These are phyloP conservation scores for Cercospora beticola DNA, from an alignment of 2,329 filamentous ascomycete genomes.

Conservation along the genomic window DNA sequence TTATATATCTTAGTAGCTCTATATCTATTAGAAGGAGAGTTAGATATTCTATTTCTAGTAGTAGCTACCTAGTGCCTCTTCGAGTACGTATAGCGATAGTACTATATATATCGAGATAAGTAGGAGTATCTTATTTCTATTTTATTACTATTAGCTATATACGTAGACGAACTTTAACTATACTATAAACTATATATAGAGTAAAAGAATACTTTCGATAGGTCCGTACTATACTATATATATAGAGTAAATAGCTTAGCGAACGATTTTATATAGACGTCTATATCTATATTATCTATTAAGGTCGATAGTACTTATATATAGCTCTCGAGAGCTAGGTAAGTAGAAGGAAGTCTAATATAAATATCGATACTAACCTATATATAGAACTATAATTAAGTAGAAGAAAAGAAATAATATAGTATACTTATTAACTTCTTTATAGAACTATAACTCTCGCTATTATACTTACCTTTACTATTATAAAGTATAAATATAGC, in stretches of 20 bases:
- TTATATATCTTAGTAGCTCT: not conserved
- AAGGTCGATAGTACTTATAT: not conserved
- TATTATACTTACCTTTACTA: not conserved
- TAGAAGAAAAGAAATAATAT: not conserved
- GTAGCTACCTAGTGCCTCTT: not conserved
- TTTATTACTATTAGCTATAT: too few relatives aligned
- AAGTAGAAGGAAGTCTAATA: not conserved
- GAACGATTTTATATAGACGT: not conserved
- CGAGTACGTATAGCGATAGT: not conserved
- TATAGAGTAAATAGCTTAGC: not conserved
- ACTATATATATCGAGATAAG: not conserved
- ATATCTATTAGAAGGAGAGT: not conserved
- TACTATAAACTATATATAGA: not conserved
- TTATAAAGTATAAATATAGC: not conserved
- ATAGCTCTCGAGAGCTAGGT: not conserved
- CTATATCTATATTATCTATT: not conserved
- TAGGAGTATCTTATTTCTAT: not conserved
- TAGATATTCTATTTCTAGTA: not conserved
- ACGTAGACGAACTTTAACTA: too few relatives aligned
- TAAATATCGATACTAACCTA: not conserved
- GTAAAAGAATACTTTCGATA: not conserved
- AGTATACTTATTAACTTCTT: too few relatives aligned
- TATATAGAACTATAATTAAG: not conserved
- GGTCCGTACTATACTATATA: not conserved
- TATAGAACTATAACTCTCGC: not conserved